Evolutionary conservation across 148 eudicot species (phyloP), one percentile per base, ranked within the genome.

Genomic region (Vaccinium corymbosum): DNA sequence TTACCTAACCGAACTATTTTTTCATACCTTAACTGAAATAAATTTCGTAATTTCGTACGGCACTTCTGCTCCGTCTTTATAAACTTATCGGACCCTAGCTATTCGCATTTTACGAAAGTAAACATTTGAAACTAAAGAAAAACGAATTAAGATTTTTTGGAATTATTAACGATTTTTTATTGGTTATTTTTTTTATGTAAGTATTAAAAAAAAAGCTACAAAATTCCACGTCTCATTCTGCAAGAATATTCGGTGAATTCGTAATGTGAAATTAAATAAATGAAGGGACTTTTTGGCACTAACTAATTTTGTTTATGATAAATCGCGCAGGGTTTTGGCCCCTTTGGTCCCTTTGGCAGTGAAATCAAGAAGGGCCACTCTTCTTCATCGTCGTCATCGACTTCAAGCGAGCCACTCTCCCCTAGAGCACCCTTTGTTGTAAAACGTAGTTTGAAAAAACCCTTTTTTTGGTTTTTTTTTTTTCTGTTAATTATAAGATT

Each of bases 351-450:
- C 55, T 84, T 86, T 61, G 81, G 86, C 85, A 82, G 80, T 85
- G 93, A 92, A 72, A 80, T 78, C 51, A 94, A 92, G 89, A 97
- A 91, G 85, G 93, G 88, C 17, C 88, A 85, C 20, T 74, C 93
- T 51, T 87, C 94, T 8, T 87, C 93, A 6, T 90, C 92, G 3
- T 86, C 95, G 0, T 92, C 98, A 1, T 90, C 97, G 16, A 85
- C 94, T 56, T 89, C 93, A 9, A 89, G 86, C 68, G 97, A 94
- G 84, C 93, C 94, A 4, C 72, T 76, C 73, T 96, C 97, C 68
- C 94, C 97, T 1, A 89, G 87, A 72, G 91, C 91, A 72, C 95
- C 95, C 53, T 94, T 87, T 82, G 97, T 97, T 55, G 95, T 94
- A 27, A 94, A 94, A 91, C 99, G 99, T 94, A 91, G 25, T 4